Conservation (phyloP, 2,329 filamentous ascomycete species). For the Botrytis aclada region DNA sequence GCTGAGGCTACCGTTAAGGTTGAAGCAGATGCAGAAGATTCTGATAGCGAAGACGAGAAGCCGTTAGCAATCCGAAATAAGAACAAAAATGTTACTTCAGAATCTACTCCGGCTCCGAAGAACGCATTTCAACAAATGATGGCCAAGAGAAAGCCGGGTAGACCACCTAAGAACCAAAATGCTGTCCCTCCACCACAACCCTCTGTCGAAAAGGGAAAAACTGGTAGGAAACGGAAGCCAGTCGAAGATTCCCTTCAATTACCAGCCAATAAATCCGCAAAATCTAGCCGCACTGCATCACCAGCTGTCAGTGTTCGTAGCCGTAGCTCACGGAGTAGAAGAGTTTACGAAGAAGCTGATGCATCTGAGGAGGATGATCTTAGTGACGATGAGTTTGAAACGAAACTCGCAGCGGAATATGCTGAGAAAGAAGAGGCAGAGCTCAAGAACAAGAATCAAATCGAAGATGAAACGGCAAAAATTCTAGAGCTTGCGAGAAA, state of each 20-base stretch:
- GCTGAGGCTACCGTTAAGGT: conserved; percentile 16
- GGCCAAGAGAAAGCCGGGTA: conserved; percentile 20
- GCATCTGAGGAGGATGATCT: conserved; percentile 60
- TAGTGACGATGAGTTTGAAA: conserved; percentile 82
- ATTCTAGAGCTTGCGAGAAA: conserved; percentile 76
- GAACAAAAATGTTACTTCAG: conserved; percentile 28
- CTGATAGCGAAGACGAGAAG: conserved; percentile 35
- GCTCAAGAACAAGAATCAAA: conserved; percentile 44
- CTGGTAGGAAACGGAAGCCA: conserved; percentile 57
- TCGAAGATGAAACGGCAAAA: conserved; percentile 62
- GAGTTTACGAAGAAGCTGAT: conserved; percentile 53
- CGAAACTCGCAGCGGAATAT: conserved; percentile 65
- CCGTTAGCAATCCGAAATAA: conserved; percentile 26
- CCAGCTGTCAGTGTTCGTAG: conserved; percentile 50
- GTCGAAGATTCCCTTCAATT: conserved; percentile 37
- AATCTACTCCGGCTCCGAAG: conserved; percentile 26
- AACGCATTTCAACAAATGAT: conserved; percentile 50
- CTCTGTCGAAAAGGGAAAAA: conserved; percentile 31
- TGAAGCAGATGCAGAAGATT: conserved; percentile 26
- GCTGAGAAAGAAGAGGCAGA: conserved; percentile 47
- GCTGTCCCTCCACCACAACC: background rate
- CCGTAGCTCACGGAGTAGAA: conserved; percentile 43
- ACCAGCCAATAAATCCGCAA: conserved; percentile 65
- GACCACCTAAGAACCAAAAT: conserved; percentile 1
- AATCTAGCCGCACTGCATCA: conserved; percentile 72